Base-by-base conservation (phyloP, 768 basidiomycete genomes). In the Calocybe gangraenosa region DNA sequence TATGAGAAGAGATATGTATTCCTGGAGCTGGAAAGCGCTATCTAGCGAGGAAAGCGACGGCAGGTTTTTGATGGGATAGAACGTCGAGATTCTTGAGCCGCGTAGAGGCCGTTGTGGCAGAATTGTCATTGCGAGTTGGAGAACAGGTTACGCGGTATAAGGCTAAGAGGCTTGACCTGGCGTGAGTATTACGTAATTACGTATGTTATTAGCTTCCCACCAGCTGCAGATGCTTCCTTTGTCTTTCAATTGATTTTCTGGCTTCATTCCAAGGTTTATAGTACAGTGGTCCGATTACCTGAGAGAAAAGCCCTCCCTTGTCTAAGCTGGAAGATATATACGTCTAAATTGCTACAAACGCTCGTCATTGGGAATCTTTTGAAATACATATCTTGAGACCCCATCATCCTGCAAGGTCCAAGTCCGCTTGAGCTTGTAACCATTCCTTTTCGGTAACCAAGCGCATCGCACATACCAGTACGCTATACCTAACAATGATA, bases 21-120 rank as follows among this genome's bases (percentile, higher is more conserved):
- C 95, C 57, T 95, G 92, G 6, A 95, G 76, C 59, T 95, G 92
- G 61, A 95, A 96, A 0, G 92, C 90, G 62, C 90, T 93, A 67
- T 94, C 87, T 22, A 95, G 70, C 1, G 82, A 78, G 0, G 86
- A 70, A 22, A 87, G 74, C 0, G 82, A 75, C 0, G 87, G 87
- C 2, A 89, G 70, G 7, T 57, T 71, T 59, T 87, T 88, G 19
- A 87, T 71, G 0, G 87, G 85, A 55, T 90, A 90, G 58, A 91
- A 91, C 0, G 85, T 77, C 7, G 86, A 82, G 17, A 89, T 83
- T 19, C 87, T 75, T 3, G 87, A 84, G 40, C 88, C 88, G 11
- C 85, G 82, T 19, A 81, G 66, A 13, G 88, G 88, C 28, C 88
- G 73, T 59, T 82, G 84, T 2, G 79, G 69, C 25, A 67, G 58